Conservation (phyloP, 163 green algal species). For the Chloromonas sp. region DNA sequence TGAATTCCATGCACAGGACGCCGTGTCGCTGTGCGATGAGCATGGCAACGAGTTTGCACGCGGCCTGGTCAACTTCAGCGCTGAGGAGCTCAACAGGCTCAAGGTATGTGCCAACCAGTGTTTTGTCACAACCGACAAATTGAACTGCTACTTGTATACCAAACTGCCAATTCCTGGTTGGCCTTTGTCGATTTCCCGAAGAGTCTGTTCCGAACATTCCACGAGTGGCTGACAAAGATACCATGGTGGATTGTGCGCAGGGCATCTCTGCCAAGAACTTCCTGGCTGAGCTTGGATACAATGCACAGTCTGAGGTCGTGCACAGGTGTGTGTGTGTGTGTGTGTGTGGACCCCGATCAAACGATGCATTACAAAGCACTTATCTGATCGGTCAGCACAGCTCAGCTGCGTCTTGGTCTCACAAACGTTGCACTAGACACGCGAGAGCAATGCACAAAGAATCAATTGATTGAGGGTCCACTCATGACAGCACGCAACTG, state of each 20-base stretch:
- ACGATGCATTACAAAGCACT: background rate
- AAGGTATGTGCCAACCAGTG: background rate
- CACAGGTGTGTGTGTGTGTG: slow-evolving; percentile 30
- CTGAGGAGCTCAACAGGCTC: slow-evolving; percentile 1
- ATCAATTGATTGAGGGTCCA: too few species aligned
- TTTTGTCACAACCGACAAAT: background rate
- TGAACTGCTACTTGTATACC: too few species aligned
- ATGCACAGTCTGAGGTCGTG: slow-evolving; percentile 53
- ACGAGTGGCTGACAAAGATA: too few species aligned
- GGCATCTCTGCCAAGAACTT: slow-evolving; percentile 39
- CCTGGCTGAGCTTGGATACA: slow-evolving; percentile 40
- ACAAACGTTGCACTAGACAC: background rate
- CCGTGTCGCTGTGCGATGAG: slow-evolving; percentile 64
- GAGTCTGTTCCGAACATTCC: too few species aligned
- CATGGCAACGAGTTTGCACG: slow-evolving; percentile 72
- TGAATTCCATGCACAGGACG: slow-evolving; percentile 47
- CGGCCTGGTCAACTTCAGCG: slow-evolving; percentile 74
- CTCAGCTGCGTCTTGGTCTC: background rate
- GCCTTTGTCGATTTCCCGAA: too few species aligned
- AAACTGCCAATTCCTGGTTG: too few species aligned
- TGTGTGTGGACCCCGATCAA: slow-evolving; percentile 15
- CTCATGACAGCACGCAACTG: too few species aligned
- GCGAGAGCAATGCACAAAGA: too few species aligned
- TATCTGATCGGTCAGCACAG: background rate
- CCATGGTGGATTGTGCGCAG: slow-evolving; percentile 9